Percentiles rank a stretch among this genome's conserved stretches.
These are phyloP conservation scores for Sclerotinia sclerotiorum DNA, from an alignment of 2,329 filamentous ascomycete genomes.

Conservation along the genomic window DNA sequence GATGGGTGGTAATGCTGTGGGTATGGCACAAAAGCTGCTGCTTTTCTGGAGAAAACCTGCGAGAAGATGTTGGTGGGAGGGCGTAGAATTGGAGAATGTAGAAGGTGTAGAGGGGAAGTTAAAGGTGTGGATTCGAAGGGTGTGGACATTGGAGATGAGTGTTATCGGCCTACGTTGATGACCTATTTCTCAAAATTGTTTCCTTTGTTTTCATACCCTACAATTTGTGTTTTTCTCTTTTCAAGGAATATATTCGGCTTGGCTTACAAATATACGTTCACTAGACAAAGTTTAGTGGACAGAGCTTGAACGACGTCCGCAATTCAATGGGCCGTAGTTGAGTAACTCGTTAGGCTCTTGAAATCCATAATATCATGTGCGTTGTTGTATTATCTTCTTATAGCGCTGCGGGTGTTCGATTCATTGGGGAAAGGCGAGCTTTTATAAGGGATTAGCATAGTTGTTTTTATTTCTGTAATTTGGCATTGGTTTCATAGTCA, in stretches of 20 bases:
- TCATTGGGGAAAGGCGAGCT: slow-evolving; percentile 13
- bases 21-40: slow-evolving; percentile 97
- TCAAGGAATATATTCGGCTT: slow-evolving; percentile 20
- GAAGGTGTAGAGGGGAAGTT: slow-evolving; percentile 88
- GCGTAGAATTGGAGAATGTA: slow-evolving; percentile 84
- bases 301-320: background rate
- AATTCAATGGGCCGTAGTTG: background rate
- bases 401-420: slow-evolving; percentile 20
- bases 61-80: slow-evolving; percentile 98
- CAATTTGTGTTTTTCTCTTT: slow-evolving; percentile 21
- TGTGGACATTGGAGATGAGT: slow-evolving; percentile 99
- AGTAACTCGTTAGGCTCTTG: slow-evolving; percentile 9
- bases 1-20: slow-evolving; percentile 75
- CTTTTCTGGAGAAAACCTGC: slow-evolving; percentile 98
- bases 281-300: slow-evolving; percentile 3
- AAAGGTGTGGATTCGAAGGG: slow-evolving; percentile 96
- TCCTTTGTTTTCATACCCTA: slow-evolving; percentile 22
- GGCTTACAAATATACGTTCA: slow-evolving; percentile 8
- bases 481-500: slow-evolving; percentile 11
- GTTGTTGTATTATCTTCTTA: slow-evolving; percentile 8
- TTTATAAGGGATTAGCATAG: slow-evolving; percentile 21
- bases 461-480: slow-evolving; percentile 11
- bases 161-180: slow-evolving; percentile 72
- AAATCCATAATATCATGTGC: slow-evolving; percentile 10
- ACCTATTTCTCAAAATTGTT: background rate